Evolutionary conservation across 2,329 filamentous ascomycete species (phyloP), one percentile per base, ranked within the genome.

Genomic region (Hawksworthiomyces lignivorus): DNA sequence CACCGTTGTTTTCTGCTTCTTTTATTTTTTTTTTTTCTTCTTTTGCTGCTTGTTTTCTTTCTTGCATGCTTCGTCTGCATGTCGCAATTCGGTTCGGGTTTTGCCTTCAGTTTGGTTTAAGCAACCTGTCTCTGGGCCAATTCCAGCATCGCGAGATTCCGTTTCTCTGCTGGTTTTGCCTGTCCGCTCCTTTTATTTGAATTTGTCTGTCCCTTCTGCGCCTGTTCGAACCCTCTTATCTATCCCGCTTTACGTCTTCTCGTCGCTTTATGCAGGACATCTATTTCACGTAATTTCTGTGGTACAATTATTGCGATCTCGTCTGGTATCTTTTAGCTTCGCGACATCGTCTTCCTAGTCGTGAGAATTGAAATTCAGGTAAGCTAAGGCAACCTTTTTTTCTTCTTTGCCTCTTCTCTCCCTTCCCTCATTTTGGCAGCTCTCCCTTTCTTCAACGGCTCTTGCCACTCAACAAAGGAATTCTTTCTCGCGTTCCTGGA

Each of bases 151-250:
- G 17, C 28, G 55, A 60, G 59, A 68, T 68, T 29, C 6, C 12
- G 6, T 9, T 18, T 22, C 31, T 33, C 34, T 36, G 48, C 72
- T 77, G 74, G 73, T 72, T 62, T 75, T 65, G 70, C 58, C 73
- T 72, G 73, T 77, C 73, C 73, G 65, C 70, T 77, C 73, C 68
- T 69, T 70, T 48, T 51, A n/a, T 70, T 48, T 52, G n/a, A n/a
- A n/a, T n/a, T n/a, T n/a, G n/a, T n/a, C n/a, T n/a, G n/a, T n/a
- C n/a, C n/a, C n/a, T n/a, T n/a, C n/a, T n/a, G n/a, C n/a, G n/a
- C n/a, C n/a, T n/a, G n/a, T n/a, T n/a, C n/a, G n/a, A n/a, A n/a
- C n/a, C n/a, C n/a, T n/a, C n/a, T n/a, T n/a, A n/a, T n/a, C n/a
- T n/a, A n/a, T n/a, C 18, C 39, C 14, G 28, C 28, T 30, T n/a